These are phyloP conservation scores for Drosera capensis DNA, from an alignment of 148 eudicot genomes.

Conservation along the genomic window DNA sequence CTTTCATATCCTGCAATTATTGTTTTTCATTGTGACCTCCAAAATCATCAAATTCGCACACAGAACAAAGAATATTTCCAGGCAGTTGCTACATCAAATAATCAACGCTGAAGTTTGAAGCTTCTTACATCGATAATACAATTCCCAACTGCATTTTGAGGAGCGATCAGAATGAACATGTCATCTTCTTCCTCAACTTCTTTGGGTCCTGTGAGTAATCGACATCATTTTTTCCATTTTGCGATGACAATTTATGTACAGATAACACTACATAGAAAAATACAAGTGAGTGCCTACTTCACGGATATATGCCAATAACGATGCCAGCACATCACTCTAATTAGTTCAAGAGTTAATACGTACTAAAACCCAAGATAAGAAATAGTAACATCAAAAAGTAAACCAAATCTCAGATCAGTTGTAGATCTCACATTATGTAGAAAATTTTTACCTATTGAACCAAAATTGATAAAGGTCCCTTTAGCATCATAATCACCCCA, in stretches of 20 bases:
- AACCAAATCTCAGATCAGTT: not conserved
- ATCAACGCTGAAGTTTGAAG: slow-evolving; percentile 1
- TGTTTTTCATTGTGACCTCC: not conserved
- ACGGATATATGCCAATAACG: too few species aligned
- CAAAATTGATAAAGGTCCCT: slow-evolving; percentile 82
- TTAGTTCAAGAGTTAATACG: too few species aligned
- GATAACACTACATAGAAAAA: too few species aligned
- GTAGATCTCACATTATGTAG: not conserved
- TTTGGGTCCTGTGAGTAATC: slow-evolving; percentile 38
- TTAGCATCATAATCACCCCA: slow-evolving; percentile 94
- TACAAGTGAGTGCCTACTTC: too few species aligned
- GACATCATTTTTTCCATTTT: not conserved
- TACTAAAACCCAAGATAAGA: too few species aligned
- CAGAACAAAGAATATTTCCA: too few species aligned
- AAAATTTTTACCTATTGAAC: slow-evolving; percentile 65
- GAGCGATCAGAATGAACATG: slow-evolving; percentile 89
- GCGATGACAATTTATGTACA: not conserved
- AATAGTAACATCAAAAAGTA: too few species aligned
- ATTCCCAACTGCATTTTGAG: slow-evolving; percentile 97
- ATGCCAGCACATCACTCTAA: too few species aligned
- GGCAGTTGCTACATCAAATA: too few species aligned
- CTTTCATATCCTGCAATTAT: slow-evolving; percentile 58
- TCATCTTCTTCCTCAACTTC: slow-evolving; percentile 92
- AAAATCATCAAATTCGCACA: too few species aligned
- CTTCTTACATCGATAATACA: slow-evolving; percentile 78